Percentiles rank a stretch among this genome's conserved stretches.
Evolutionary conservation across 331 rosid species (phyloP).

Genomic region (Ulmus americana): DNA sequence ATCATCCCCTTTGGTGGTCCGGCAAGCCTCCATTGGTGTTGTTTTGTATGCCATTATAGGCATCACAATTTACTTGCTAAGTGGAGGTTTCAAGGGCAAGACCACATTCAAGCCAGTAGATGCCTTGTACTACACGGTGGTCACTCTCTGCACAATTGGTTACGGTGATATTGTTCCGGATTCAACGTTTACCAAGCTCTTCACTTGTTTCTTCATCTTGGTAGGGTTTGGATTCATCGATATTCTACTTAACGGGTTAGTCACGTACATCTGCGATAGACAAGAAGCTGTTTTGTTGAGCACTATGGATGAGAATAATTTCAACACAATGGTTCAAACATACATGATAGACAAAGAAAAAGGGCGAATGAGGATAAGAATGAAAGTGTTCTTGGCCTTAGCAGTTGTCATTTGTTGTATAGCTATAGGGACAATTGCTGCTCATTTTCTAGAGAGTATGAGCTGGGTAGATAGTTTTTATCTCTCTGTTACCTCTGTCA

Average conservation of each 20-base stretch:
- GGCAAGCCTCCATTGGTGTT: conserved; percentile 34
- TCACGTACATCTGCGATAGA: conserved; percentile 51
- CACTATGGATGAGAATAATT: conserved; percentile 42
- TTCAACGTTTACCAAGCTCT: conserved; percentile 43
- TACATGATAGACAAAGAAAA: conserved; percentile 55
- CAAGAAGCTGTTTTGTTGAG: conserved; percentile 50
- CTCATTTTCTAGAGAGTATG: conserved; percentile 40
- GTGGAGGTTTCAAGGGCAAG: conserved; percentile 40
- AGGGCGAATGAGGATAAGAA: conserved; percentile 73
- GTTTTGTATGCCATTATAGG: conserved; percentile 40
- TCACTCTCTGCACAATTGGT: conserved; percentile 65
- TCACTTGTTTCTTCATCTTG: conserved; percentile 52
- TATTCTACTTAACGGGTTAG: conserved; percentile 49
- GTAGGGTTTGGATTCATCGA: conserved; percentile 60
- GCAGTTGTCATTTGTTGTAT: conserved; percentile 49
- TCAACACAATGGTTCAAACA: conserved; percentile 35
- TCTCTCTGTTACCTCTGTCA: conserved; percentile 61
- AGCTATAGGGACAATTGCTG: conserved; percentile 43
- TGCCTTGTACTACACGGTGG: conserved; percentile 59
- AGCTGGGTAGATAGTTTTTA: conserved; percentile 55
- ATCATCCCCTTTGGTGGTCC: conserved; percentile 31
- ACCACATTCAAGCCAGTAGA: conserved; percentile 45
- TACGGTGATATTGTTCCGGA: conserved; percentile 75
- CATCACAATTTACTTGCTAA: conserved; percentile 31
- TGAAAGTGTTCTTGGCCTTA: conserved; percentile 49